phyloP scores from a whole-genome alignment of 2,329 filamentous ascomycete species.

The Apiospora aurea region DNA sequence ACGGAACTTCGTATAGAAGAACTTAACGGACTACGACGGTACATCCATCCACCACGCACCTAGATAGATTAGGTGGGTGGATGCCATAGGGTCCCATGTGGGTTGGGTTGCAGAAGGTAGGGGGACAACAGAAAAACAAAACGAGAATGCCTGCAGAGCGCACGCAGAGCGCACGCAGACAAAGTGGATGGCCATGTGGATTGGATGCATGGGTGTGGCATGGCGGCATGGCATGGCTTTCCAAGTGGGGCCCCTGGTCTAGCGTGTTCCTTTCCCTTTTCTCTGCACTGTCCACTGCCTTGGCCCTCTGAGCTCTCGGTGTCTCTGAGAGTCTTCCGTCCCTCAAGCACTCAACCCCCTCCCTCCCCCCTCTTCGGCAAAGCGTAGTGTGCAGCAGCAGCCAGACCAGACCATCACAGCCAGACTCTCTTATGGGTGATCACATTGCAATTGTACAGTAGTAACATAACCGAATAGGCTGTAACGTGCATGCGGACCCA shows the following conservation, averaged over 20 bases:
- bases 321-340: neutral
- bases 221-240: conserved; percentile 18
- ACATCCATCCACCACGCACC: conserved; percentile 1
- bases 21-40: neutral
- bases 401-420: neutral
- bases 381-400: neutral
- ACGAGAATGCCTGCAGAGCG: conserved; percentile 19
- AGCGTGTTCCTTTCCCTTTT: conserved; percentile 13
- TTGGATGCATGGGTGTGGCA: conserved; percentile 21
- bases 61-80: conserved; percentile 22
- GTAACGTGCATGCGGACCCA: neutral
- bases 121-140: conserved; percentile 4
- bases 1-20: conserved; percentile 20
- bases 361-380: neutral
- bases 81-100: conserved; percentile 17
- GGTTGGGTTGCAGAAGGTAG: conserved; percentile 13
- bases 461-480: neutral
- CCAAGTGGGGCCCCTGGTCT: neutral
- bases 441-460: neutral
- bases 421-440: neutral
- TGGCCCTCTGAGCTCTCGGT: neutral
- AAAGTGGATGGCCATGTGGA: conserved; percentile 18
- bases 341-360: no score
- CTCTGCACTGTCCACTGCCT: conserved; percentile 11
- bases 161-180: conserved; percentile 5